A percentile compares a stretch with the other conserved stretches of the same genome.
Evolutionary conservation across 73 alveolate genomes (phyloP).

Genomic region (Paramecium pentaurelia): DNA sequence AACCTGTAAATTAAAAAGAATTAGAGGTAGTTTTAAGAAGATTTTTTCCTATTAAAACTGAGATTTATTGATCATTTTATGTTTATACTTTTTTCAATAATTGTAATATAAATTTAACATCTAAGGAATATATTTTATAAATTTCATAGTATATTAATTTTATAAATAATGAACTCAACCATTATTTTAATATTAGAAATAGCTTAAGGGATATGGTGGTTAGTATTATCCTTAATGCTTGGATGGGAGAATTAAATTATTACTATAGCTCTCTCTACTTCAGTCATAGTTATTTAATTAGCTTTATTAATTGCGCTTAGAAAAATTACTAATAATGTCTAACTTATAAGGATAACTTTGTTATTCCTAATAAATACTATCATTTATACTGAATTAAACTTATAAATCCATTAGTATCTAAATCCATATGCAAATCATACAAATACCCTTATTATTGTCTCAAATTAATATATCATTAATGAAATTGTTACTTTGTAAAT

Average conservation of each 20-base stretch:
- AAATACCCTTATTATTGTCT: background rate
- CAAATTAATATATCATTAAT: background rate
- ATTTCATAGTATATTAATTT: background rate
- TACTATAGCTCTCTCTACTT: background rate
- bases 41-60: background rate
- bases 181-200: background rate
- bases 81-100: background rate
- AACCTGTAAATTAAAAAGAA: slow-evolving; percentile 5
- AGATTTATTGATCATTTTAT: background rate
- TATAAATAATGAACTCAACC: background rate
- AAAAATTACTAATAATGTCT: background rate
- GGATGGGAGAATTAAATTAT: background rate
- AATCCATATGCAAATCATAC: background rate
- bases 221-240: background rate
- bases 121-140: background rate
- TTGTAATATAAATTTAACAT: background rate
- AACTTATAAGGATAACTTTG: background rate
- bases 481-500: background rate
- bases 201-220: background rate
- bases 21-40: background rate
- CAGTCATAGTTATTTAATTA: background rate
- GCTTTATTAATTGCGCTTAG: background rate
- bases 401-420: background rate
- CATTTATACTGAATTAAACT: background rate
- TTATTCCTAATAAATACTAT: background rate